Conservation (phyloP, 116 monocot species). For the Posidonia oceanica region DNA sequence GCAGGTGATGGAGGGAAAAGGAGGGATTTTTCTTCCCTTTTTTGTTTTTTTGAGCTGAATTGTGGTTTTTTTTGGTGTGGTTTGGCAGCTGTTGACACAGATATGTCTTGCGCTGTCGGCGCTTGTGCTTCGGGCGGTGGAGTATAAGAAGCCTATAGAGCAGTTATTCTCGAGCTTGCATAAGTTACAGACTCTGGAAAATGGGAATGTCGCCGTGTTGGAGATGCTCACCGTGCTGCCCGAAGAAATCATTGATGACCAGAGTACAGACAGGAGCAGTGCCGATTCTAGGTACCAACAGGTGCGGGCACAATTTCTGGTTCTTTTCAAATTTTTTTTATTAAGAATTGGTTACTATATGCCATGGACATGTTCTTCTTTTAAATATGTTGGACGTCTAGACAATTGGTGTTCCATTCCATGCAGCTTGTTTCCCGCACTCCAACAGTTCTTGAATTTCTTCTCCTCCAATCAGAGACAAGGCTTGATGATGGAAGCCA, state of each 20-base stretch:
- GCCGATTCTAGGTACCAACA: slow-evolving; percentile 34
- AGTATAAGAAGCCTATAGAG: slow-evolving; percentile 68
- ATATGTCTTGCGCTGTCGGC: slow-evolving; percentile 86
- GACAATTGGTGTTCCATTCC: neutral
- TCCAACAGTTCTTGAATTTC: slow-evolving; percentile 71
- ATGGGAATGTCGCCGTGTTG: slow-evolving; percentile 67
- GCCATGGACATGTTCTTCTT: no score
- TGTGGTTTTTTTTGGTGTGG: neutral
- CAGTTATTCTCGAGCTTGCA: slow-evolving; percentile 73
- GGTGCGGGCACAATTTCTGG: no score
- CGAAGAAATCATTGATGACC: slow-evolving; percentile 75
- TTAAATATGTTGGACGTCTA: no score
- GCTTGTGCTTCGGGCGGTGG: slow-evolving; percentile 50
- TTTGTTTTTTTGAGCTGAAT: neutral
- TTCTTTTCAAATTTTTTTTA: no score
- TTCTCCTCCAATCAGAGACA: slow-evolving; percentile 58
- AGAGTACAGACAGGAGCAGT: slow-evolving; percentile 32
- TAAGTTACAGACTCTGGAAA: slow-evolving; percentile 59
- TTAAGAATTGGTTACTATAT: no score
- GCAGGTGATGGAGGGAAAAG: slow-evolving; percentile 29
- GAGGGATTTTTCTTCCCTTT: neutral
- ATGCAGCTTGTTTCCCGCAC: slow-evolving; percentile 82
- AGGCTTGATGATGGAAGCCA: slow-evolving; percentile 30
- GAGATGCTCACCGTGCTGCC: slow-evolving; percentile 94
- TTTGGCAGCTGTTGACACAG: slow-evolving; percentile 79